A percentile compares a stretch with the other conserved stretches of the same genome.
Evolutionary conservation across 129 eudicot genomes (phyloP).

Genomic region (Chrysanthemum makinoi): DNA sequence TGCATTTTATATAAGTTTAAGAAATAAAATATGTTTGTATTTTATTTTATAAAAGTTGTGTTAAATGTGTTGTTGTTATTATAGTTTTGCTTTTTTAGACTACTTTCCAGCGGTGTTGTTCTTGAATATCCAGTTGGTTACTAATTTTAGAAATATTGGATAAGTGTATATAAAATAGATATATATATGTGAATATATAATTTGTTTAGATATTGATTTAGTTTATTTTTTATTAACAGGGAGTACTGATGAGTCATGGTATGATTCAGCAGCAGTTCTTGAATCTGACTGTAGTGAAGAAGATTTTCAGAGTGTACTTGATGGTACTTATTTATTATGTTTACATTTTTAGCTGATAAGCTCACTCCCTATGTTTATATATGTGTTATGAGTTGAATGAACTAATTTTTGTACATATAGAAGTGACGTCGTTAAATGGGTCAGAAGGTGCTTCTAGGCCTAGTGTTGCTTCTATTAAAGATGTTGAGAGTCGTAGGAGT

Average conservation of each 20-base stretch:
- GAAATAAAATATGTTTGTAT: neutral
- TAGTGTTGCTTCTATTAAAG: conserved; percentile 46
- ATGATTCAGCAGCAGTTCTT: conserved; percentile 69
- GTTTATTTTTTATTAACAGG: conserved; percentile 38
- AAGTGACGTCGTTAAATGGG: conserved; percentile 50
- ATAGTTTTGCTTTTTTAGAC: conserved; percentile 17
- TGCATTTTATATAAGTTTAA: neutral
- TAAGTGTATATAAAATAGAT: no score
- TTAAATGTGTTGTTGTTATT: conserved; percentile 13
- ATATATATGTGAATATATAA: no score
- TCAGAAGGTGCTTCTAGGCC: conserved; percentile 55
- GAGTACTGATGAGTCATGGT: conserved; percentile 85
- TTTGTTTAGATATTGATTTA: neutral
- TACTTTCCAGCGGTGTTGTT: conserved; percentile 26
- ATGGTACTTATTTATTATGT: conserved; percentile 46
- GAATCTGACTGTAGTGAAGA: conserved; percentile 96
- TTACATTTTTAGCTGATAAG: neutral
- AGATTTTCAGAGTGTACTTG: conserved; percentile 84
- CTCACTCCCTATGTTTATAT: neutral
- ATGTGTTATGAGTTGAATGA: neutral
- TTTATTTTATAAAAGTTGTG: conserved; percentile 1
- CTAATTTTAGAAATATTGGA: conserved; percentile 23
- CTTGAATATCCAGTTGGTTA: conserved; percentile 26
- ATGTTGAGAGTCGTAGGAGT: conserved; percentile 33
- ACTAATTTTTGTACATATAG: conserved; percentile 29